Base-by-base conservation (phyloP, 768 basidiomycete genomes). In the Tulasnella sp. region DNA sequence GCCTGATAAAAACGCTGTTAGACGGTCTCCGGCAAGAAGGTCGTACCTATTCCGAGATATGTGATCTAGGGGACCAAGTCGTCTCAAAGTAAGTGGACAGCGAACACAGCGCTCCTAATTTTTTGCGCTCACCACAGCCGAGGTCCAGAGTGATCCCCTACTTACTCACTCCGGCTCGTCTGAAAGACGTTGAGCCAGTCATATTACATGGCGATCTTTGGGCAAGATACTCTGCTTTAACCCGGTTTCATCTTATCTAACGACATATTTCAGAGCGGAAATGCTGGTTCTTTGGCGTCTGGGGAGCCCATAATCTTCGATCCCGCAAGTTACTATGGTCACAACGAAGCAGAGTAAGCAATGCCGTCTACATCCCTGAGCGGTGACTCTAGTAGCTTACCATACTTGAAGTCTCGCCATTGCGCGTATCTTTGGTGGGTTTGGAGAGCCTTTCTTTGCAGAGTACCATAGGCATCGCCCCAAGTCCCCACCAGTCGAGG, bases 201-300 rank as follows among this genome's bases (percentile, higher is more conserved):
- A 88, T 94, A 31, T 84, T 94, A 14, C 94, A 95, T 82, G 94
- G 94, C 1, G 94, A 95, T 84, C 87, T 95, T 48, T 95, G 94
- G 93, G 93, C 93, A 85, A 78, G 90, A 16, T 24, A 31, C 4
- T 28, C 7, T 44, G 5, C 18, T 64, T 34, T 72, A 28, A 37
- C 44, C 41, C n/a, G 16, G n/a, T 60, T 44, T 8, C 31, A 76
- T 69, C 60, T 73, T 79, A 78, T 58, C 12, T 50, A 46, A 34
- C 46, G 28, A 48, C 60, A 14, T 42, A 37, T 34, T 31, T 7
- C 82, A 94, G 94, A 93, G 91, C 80, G 93, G 94, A 9, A 95
- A 94, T 84, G 90, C 88, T 3, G 93, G 94, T 11, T 87, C 89
- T 91, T 93, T 81, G 84, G 83, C 50, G 77, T 90, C 88, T 8